Conservation (phyloP, 345 rosid genomes). For the Aegle marmelos region DNA sequence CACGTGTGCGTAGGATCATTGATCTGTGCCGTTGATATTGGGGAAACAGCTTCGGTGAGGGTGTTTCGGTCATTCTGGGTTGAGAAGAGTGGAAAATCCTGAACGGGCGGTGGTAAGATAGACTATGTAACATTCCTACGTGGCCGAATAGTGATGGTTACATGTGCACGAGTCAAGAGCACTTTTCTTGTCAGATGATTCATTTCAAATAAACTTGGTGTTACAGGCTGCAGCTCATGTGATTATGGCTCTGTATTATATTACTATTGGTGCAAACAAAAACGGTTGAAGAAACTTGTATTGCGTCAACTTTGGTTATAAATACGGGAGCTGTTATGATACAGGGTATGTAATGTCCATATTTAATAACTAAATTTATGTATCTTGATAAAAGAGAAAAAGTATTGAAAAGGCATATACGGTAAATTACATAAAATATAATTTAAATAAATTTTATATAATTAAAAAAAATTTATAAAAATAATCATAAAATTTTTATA, state of each 20-base stretch:
- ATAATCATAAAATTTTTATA: too few relatives aligned
- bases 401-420: too few relatives aligned
- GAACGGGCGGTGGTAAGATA: not conserved
- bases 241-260: not conserved
- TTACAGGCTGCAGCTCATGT: not conserved
- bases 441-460: too few relatives aligned
- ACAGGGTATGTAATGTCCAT: too few relatives aligned
- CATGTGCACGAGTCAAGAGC: not conserved
- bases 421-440: too few relatives aligned
- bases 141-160: not conserved
- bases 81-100: not conserved
- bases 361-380: too few relatives aligned
- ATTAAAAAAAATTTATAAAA: too few relatives aligned
- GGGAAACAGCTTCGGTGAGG: not conserved
- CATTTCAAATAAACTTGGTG: not conserved
- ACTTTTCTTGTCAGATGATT: not conserved
- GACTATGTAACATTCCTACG: not conserved
- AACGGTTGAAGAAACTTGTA: not conserved
- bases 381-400: too few relatives aligned
- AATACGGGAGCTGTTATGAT: too few relatives aligned
- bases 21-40: conserved; percentile 27
- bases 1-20: conserved; percentile 29
- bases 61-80: not conserved
- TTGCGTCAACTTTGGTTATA: not conserved
- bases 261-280: not conserved